Base-by-base conservation (phyloP, 2,329 filamentous ascomycete genomes). In the Sarocladiaceae sp. region DNA sequence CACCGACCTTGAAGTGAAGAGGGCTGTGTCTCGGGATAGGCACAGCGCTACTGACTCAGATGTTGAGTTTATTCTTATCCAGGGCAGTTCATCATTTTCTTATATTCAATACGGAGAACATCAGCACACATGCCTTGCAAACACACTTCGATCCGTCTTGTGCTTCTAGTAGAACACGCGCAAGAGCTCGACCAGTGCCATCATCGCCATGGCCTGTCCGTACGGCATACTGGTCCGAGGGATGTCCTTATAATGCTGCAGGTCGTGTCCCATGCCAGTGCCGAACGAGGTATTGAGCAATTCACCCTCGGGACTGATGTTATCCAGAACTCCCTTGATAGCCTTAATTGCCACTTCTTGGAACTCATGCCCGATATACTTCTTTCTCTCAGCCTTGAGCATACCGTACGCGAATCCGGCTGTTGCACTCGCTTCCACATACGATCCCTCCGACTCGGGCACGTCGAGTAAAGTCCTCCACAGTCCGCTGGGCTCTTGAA, bases 161-260 rank as follows among this genome's bases (percentile, higher is more conserved):
- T 33, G n/a, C 35, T 4, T n/a, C 40, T 33, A 56, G n/a, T 52
- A 40, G 25, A 39, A 56, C 3, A 51, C 50, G 13, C 52, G 40
- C 49, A 56, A 37, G 33, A 86, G 88, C 68, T 93, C 88, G 0
- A 86, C 87, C 57, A 92, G 65, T 0, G 86, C 84, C 84, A 92
- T 90, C 56, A 91, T 90, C 0, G 86, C 88, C 88, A 92, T 91
- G 0, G 87, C 86, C 66, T 92, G 88, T 0, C 88, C 88, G 60
- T 92, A 92, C 6, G 88, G 88, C 88, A 92, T 93, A 59, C 84
- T 86, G 2, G 88, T 93, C 55, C 85, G 69, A 2, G 83, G 78
- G 53, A 93, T 91, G 56, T 88, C 80, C 66, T 87, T 86, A 63
- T 93, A 92, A 65, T 90, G 86, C 68, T 91, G 80, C 62, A 91